phyloP scores from a whole-genome alignment of 805 yeast genomes.

The Candida koratica region DNA sequence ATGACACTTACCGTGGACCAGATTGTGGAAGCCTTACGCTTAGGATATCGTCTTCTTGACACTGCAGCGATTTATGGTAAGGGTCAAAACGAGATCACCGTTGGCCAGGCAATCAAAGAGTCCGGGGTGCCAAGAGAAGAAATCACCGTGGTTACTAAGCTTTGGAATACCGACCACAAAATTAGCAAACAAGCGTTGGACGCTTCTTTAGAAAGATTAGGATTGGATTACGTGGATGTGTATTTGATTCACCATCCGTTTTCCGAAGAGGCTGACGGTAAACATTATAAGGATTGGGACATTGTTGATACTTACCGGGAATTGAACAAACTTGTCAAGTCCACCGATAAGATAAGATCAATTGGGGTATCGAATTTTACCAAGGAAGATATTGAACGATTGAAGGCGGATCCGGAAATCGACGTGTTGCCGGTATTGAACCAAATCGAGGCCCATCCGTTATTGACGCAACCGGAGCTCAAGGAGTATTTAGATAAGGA shows the following conservation, averaged over 20 bases:
- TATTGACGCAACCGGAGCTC: conserved; percentile 67
- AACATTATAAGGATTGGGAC: conserved; percentile 48
- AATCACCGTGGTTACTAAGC: conserved; percentile 70
- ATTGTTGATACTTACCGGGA: conserved; percentile 58
- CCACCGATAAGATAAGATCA: conserved; percentile 53
- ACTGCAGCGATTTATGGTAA: conserved; percentile 65
- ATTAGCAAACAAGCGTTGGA: conserved; percentile 17
- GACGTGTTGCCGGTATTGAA: conserved; percentile 53
- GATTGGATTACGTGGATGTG: conserved; percentile 53
- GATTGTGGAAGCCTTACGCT: conserved; percentile 67
- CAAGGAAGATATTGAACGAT: conserved; percentile 54
- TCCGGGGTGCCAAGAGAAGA: conserved; percentile 73
- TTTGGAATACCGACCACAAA: conserved; percentile 70
- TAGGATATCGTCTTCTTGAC: conserved; percentile 74
- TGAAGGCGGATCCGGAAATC: conserved; percentile 60
- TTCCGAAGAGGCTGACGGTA: conserved; percentile 48
- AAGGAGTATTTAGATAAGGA: conserved; percentile 53
- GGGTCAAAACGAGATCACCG: conserved; percentile 52
- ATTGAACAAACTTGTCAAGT: conserved; percentile 51
- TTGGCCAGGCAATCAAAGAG: conserved; percentile 65
- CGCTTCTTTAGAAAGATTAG: conserved; percentile 40
- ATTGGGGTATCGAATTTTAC: conserved; percentile 71
- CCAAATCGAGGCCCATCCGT: conserved; percentile 85
- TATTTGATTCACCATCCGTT: conserved; percentile 73
- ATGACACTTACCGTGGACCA: conserved; percentile 10